phyloP scores from a whole-genome alignment of 495 filamentous ascomycete species.

The Aspergillus campestris region DNA sequence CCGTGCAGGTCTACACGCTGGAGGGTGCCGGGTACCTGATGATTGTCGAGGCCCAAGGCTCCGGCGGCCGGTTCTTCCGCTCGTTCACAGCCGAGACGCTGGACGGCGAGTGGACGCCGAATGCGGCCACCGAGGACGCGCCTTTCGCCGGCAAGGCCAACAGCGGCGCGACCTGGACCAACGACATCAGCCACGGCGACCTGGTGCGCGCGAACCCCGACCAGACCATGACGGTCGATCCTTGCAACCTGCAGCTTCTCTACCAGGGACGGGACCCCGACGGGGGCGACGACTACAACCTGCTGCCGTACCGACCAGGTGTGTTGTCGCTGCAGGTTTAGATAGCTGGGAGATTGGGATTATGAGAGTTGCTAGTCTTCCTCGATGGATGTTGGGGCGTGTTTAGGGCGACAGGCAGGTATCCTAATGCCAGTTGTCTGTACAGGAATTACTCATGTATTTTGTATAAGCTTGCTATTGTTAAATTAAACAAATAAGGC shows the following conservation, averaged over 20 bases:
- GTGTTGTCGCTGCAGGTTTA: slow-evolving; percentile 19
- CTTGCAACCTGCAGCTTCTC: slow-evolving; percentile 51
- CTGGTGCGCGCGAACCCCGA: slow-evolving; percentile 45
- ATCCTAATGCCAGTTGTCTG: too few relatives aligned
- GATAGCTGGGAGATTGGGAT: too few relatives aligned
- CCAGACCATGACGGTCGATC: slow-evolving; percentile 48
- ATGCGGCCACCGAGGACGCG: slow-evolving; percentile 40
- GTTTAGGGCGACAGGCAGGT: too few relatives aligned
- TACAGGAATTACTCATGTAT: too few relatives aligned
- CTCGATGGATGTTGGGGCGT: too few relatives aligned
- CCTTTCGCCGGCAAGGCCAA: slow-evolving; percentile 58
- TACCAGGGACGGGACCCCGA: slow-evolving; percentile 44
- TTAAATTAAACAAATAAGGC: too few relatives aligned
- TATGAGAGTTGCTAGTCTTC: too few relatives aligned
- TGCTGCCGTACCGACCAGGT: slow-evolving; percentile 43
- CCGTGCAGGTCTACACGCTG: slow-evolving; percentile 55
- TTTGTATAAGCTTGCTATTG: too few relatives aligned
- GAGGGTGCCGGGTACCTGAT: slow-evolving; percentile 46
- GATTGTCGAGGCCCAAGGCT: slow-evolving; percentile 54
- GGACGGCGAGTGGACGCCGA: slow-evolving; percentile 43
- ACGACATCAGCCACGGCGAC: slow-evolving; percentile 57
- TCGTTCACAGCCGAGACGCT: slow-evolving; percentile 51
- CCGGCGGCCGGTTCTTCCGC: slow-evolving; percentile 53
- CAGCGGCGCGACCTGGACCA: slow-evolving; percentile 53
- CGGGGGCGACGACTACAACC: slow-evolving; percentile 27